These are phyloP conservation scores for Mycena epipterygia DNA, from an alignment of 768 basidiomycete genomes.

Conservation along the genomic window DNA sequence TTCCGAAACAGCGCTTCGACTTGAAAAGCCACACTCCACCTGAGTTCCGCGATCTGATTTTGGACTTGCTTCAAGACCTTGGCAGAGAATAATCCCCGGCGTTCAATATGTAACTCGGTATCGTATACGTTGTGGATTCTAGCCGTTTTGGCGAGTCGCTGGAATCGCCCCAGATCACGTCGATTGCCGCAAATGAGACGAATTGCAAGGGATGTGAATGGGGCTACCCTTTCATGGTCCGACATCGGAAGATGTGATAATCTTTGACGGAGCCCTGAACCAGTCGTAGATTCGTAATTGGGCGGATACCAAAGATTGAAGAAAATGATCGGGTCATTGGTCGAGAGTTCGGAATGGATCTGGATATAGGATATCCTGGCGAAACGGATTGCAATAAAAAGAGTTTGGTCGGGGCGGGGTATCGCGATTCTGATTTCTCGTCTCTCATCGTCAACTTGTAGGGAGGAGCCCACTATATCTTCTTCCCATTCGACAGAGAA, in stretches of 20 bases:
- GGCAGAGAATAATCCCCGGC: slow-evolving; percentile 60
- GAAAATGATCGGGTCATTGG: slow-evolving; percentile 52
- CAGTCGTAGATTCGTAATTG: slow-evolving; percentile 47
- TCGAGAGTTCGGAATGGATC: slow-evolving; percentile 47
- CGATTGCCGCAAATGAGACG: slow-evolving; percentile 60
- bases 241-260: slow-evolving; percentile 55
- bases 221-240: slow-evolving; percentile 59
- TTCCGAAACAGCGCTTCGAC: slow-evolving; percentile 60
- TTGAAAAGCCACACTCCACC: slow-evolving; percentile 73
- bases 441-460: slow-evolving; percentile 49
- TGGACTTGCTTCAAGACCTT: slow-evolving; percentile 47
- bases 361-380: slow-evolving; percentile 59
- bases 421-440: slow-evolving; percentile 62
- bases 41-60: slow-evolving; percentile 49
- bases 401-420: slow-evolving; percentile 34
- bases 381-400: slow-evolving; percentile 59
- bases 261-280: slow-evolving; percentile 46
- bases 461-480: slow-evolving; percentile 27
- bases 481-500: slow-evolving; percentile 74
- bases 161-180: slow-evolving; percentile 54
- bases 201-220: slow-evolving; percentile 66
- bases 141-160: slow-evolving; percentile 52
- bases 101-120: slow-evolving; percentile 54
- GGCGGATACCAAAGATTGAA: slow-evolving; percentile 60
- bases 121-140: slow-evolving; percentile 52